Evolutionary conservation across 2,329 filamentous ascomycete genomes (phyloP).

Genomic region (Penicillium sp.): DNA sequence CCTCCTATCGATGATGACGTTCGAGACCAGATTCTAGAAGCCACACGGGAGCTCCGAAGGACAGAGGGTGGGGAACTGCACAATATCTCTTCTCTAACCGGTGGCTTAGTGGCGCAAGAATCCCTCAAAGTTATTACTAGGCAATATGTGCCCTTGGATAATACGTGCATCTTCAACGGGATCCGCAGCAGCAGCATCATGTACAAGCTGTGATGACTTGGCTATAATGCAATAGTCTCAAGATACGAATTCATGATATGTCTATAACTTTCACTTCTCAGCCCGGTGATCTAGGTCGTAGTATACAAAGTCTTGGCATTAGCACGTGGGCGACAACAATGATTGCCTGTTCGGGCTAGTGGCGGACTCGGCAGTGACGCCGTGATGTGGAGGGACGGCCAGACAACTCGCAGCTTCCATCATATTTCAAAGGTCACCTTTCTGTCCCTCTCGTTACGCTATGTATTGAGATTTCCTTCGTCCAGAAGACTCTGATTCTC

Average conservation of each 20-base stretch:
- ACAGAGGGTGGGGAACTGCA: conserved; percentile 86
- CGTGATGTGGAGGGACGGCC: conserved; percentile 5
- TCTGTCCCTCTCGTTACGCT: not conserved
- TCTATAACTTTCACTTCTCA: not conserved
- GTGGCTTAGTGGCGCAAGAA: conserved; percentile 95
- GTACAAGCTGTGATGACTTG: conserved; percentile 48
- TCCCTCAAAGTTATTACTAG: conserved; percentile 80
- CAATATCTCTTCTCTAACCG: conserved; percentile 85
- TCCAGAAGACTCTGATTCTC: not conserved
- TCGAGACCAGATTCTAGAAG: conserved; percentile 58
- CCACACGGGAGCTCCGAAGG: conserved; percentile 71
- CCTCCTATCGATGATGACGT: conserved; percentile 54
- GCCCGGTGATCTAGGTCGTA: not conserved
- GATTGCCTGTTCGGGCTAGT: conserved; percentile 16
- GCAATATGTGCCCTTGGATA: conserved; percentile 69
- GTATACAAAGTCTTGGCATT: conserved; percentile 10
- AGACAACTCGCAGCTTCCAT: conserved; percentile 4
- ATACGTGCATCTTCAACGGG: conserved; percentile 68
- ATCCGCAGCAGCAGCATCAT: conserved; percentile 61
- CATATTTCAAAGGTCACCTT: not conserved
- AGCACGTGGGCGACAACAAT: conserved; percentile 5
- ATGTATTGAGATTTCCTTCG: not conserved
- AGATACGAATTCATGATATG: conserved; percentile 11
- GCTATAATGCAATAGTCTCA: conserved; percentile 1
- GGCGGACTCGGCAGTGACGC: conserved; percentile 14